Evolutionary conservation across 208 protist species (phyloP), one percentile per base, ranked within the genome.

Genomic region (Wallacemonas collosoma): DNA sequence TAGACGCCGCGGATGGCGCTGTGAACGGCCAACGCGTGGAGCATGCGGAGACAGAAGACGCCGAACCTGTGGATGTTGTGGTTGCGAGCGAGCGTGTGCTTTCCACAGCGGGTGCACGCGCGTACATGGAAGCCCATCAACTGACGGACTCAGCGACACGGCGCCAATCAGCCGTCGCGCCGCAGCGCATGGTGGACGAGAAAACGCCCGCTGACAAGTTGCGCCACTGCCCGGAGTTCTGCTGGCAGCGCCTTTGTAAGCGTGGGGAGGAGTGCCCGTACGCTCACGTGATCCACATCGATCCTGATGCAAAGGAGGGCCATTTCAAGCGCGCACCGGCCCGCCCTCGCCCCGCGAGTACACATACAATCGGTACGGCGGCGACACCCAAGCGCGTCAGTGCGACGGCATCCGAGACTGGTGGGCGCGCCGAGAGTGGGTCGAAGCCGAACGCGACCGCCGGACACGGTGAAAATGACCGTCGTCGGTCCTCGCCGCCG

Each of bases 251-350:
- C 48, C 80, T 78, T 39, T 88, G 83, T 57, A 80, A 76, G 54
- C 65, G 47, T 17, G 83, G 83, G 2, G 75, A 85, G 60, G 72
- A 64, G 39, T 88, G 83, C 76, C 72, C 71, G 55, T 75, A 65
- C 64, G 56, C 83, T n/a, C 83, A 88, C 62, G 72, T 75, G 8
- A 41, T 85, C 15, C 76, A 61, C 71, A 62, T 88, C 26, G 83
- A 88, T 71, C 68, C 75, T 41, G 80, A 65, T 55, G 45, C 55
- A 36, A 65, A 73, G 44, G 69, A 68, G 11, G 75, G 72, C n/a
- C 14, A 51, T 47, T 88, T 82, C 65, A 88, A 84, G 72, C 78
- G 82, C 44, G 79, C 63, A 8, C 61, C 60, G 3, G 48, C 48
- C 35, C 60, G 61, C 61, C 11, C 26, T n/a, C 60, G 44, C 4